Base-by-base conservation (phyloP, 441 rosid genomes). In the Mallotus repandus region DNA sequence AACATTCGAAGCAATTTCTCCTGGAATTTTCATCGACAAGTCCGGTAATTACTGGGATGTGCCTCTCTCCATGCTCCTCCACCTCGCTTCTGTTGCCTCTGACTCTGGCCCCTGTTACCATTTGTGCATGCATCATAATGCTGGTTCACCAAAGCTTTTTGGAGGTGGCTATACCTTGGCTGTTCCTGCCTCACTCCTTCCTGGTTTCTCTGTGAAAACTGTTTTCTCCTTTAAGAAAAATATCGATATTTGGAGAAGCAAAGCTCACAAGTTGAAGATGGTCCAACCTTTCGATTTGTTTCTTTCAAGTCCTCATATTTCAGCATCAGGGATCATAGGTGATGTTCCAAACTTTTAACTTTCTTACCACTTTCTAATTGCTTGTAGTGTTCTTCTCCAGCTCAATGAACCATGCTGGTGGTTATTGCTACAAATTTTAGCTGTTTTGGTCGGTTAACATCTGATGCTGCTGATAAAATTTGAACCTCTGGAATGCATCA, bases 1-100 rank as follows among this genome's bases (percentile, higher is more conserved):
- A 57, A 90, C 86, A 1, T 65, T 86, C 66, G 96, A 91, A 79
- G 96, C 94, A 45, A 85, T 76, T 74, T 88, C 84, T 82, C 98
- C 98, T 13, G 98, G 88, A 76, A 87, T 95, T 41, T 93, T 85
- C 82, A 83, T 87, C 63, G 98, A 88, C 80, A 81, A 83, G 75
- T 72, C 73, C 60, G 88, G 88, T 79, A 85, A 82, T 66, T 93
- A 90, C 66, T 93, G 98, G 99, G 97, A 95, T 78, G 88, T 93
- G 22, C 99, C 98, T 16, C 83, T 90, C 16, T 88, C 92, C 16
- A 59, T 81, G 87, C 87, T 89, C 53, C 46, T 82, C 77, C 97
- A 93, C 84, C 73, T 89, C 64, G 98, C 93, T 43, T 92, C 99
- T 61, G 76, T 91, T 80, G 80, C 91, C 77, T 84, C 88, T 57